A percentile compares a stretch with the other conserved stretches of the same genome.
Conservation (phyloP, 108 stramenopile genomes). For the Pseudonitzschia multiseries region DNA sequence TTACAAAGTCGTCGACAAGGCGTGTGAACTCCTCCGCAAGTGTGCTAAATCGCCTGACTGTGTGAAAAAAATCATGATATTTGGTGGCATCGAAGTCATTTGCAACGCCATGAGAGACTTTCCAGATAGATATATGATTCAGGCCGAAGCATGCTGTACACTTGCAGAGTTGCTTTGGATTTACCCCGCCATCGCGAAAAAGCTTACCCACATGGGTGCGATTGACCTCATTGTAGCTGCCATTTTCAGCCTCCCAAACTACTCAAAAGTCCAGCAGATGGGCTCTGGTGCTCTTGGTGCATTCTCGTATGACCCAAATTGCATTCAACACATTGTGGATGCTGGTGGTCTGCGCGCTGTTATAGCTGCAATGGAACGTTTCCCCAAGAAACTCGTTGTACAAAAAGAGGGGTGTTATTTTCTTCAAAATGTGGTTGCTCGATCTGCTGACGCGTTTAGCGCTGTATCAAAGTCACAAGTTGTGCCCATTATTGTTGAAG, state of each 20-base stretch:
- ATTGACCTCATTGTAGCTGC: not conserved
- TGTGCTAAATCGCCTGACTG: not conserved
- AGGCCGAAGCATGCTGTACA: conserved; percentile 9
- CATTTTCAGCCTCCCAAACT: not conserved
- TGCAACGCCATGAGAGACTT: conserved; percentile 9
- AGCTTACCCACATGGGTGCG: not conserved
- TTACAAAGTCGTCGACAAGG: not conserved
- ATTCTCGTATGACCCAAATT: not conserved
- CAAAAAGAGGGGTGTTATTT: not conserved
- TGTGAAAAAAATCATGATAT: not conserved
- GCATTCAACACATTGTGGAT: not conserved
- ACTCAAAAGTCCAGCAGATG: conserved; percentile 5
- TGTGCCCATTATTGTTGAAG: not conserved
- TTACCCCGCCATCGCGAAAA: not conserved
- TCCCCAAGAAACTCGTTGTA: not conserved
- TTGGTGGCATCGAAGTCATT: conserved; percentile 6
- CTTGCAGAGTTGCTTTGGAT: conserved; percentile 5
- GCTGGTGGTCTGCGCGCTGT: not conserved
- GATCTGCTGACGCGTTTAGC: not conserved
- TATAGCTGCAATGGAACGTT: not conserved
- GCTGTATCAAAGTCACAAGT: not conserved
- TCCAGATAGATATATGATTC: not conserved
- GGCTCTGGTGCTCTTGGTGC: not conserved
- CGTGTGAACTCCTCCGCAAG: conserved; percentile 5
- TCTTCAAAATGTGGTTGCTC: conserved; percentile 1